These are phyloP conservation scores for Aspergillus incahuasiensis DNA, from an alignment of 495 filamentous ascomycete species.

Conservation along the genomic window DNA sequence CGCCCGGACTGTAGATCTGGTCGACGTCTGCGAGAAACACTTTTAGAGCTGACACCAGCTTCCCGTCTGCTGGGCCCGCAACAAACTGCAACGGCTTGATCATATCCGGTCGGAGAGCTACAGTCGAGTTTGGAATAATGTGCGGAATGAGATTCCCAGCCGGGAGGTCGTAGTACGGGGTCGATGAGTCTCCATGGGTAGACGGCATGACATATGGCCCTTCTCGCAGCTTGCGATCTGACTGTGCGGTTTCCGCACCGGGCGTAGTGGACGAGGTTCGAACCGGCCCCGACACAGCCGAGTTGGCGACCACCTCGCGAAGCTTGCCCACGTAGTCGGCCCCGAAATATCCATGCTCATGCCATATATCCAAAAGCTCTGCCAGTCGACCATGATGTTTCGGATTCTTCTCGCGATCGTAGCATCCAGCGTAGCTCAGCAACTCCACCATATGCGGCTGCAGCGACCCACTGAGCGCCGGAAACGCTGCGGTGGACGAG, in stretches of 20 bases:
- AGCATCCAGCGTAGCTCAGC: slow-evolving; percentile 57
- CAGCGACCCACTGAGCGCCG: slow-evolving; percentile 54
- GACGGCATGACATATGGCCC: slow-evolving; percentile 67
- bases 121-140: slow-evolving; percentile 69
- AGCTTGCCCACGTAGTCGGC: slow-evolving; percentile 55
- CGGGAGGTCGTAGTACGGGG: slow-evolving; percentile 79
- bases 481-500: slow-evolving; percentile 36
- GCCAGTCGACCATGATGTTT: slow-evolving; percentile 64
- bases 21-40: slow-evolving; percentile 64
- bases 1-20: slow-evolving; percentile 48
- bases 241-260: slow-evolving; percentile 18
- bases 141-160: slow-evolving; percentile 77
- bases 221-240: slow-evolving; percentile 36
- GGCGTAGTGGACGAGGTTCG: slow-evolving; percentile 23
- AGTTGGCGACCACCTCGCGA: slow-evolving; percentile 50
- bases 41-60: slow-evolving; percentile 62
- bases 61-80: slow-evolving; percentile 65
- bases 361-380: slow-evolving; percentile 70
- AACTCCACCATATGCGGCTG: slow-evolving; percentile 59
- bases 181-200: slow-evolving; percentile 69
- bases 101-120: slow-evolving; percentile 64
- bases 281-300: slow-evolving; percentile 27
- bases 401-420: slow-evolving; percentile 50
- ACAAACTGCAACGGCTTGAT: slow-evolving; percentile 71
- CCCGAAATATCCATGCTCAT: slow-evolving; percentile 62